phyloP scores from a whole-genome alignment of 805 yeast species.

The Aciculoconidium aculeatum region DNA sequence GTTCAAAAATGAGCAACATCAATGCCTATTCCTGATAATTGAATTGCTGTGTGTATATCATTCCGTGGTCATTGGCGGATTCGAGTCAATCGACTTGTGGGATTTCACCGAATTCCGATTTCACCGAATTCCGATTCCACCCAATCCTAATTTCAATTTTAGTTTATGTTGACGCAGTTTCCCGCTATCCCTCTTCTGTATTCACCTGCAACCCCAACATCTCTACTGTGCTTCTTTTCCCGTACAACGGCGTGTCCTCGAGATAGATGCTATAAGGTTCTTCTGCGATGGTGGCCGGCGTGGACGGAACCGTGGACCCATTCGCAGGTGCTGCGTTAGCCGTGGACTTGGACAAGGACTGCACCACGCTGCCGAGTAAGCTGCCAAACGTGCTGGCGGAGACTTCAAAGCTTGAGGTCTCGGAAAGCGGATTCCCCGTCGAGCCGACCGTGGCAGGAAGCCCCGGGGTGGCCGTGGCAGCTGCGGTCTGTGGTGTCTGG shows the following conservation, averaged over 20 bases:
- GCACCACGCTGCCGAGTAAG: conserved; percentile 21
- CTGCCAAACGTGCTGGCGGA: conserved; percentile 27
- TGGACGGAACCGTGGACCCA: conserved; percentile 1
- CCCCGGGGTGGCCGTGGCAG: conserved; percentile 8
- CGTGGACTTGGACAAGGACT: conserved; percentile 5
- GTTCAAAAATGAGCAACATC: too few relatives aligned
- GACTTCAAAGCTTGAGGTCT: conserved; percentile 16
- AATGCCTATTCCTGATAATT: too few relatives aligned
- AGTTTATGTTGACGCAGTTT: too few relatives aligned
- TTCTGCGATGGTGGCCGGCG: conserved; percentile 8
- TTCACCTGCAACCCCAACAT: conserved; percentile 27
- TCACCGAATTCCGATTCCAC: too few relatives aligned
- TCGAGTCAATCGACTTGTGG: too few relatives aligned
- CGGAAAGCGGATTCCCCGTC: conserved; percentile 5
- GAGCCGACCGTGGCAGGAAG: conserved; percentile 9
- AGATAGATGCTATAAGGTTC: conserved; percentile 21
- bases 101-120: too few relatives aligned
- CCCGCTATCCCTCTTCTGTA: conserved; percentile 11
- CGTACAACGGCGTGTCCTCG: conserved; percentile 35
- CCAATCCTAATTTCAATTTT: too few relatives aligned
- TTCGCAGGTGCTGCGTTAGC: conserved; percentile 1
- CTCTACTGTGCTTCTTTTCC: conserved; percentile 35
- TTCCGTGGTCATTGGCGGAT: too few relatives aligned
- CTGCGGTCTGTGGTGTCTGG: conserved; percentile 14
- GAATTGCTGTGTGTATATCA: too few relatives aligned